Base-by-base conservation (phyloP, 108 stramenopile species). In the Aurantiochytrium sp. region DNA sequence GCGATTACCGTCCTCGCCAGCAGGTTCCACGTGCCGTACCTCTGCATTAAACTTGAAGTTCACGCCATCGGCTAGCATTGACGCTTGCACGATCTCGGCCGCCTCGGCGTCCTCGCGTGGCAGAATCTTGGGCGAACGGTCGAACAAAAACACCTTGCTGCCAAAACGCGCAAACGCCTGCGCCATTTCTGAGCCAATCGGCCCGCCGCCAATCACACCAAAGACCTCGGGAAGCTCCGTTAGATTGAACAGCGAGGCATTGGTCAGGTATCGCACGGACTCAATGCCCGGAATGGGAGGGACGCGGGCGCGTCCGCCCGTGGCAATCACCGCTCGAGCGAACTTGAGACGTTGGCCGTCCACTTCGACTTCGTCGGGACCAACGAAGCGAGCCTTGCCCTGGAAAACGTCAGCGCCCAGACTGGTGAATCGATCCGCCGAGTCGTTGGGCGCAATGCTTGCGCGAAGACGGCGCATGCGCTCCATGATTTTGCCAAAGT, bases 101-200 rank as follows among this genome's bases (percentile, higher is more conserved):
- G 14, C 55, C 89, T 69, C 60, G 59, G 55, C 87, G 42, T 88
- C 88, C 91, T 91, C 90, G 42, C 91, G 89, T 4, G 87, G 87
- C 89, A 64, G 89, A 59, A 91, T 57, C 43, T 72, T 51, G 23
- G 91, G 76, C n/a, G 43, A 72, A 43, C 72, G 91, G 45, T 95
- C 97, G 88, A 96, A 92, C 58, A 95, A 76, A 28, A 95, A 96
- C 42, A 98, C 98, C n/a, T 96, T 43, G 8, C 93, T 93, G 51
- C 98, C 98, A 89, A 98, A 96, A 5, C 95, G 90, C n/a, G 96
- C 94, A 95, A 98, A 96, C 28, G 93, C 89, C 92, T 98, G 98
- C n/a, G 98, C 97, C 96, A 98, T 96, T 92, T 98, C 98, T 72
- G 97, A 72, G 0, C 97, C 98, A 87, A 98, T 95, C 44, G 97